Conservation (phyloP, 257 asterid species). For the Salvia hispanica region DNA sequence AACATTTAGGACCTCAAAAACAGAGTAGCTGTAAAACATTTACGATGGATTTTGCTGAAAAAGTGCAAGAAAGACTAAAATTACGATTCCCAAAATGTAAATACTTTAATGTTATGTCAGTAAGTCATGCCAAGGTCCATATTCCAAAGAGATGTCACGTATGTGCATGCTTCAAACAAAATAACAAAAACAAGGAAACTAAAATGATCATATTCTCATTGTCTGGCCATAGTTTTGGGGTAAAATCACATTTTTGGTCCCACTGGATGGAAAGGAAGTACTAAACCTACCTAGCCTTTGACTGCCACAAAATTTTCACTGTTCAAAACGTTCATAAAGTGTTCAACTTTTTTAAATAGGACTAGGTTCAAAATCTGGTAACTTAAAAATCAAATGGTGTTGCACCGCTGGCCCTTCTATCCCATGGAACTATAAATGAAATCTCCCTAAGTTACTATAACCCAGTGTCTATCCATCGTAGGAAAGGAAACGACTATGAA, state of each 20-base stretch:
- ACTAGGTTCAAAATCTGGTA: neutral
- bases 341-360: neutral
- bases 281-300: constrained; percentile 8
- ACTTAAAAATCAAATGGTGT: neutral
- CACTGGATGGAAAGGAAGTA: neutral
- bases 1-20: constrained; percentile 8
- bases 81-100: neutral
- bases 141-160: neutral
- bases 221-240: constrained; percentile 1
- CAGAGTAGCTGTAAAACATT: constrained; percentile 11
- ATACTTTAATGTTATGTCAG: neutral
- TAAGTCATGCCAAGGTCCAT: constrained; percentile 1
- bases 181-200: neutral
- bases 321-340: constrained; percentile 1
- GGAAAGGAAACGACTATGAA: neutral
- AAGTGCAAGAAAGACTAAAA: constrained; percentile 16
- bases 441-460: neutral
- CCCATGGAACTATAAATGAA: neutral
- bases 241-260: neutral
- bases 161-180: constrained; percentile 9
- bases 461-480: neutral
- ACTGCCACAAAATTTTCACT: neutral
- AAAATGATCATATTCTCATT: neutral
- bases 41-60: constrained; percentile 6
- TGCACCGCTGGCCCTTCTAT: neutral